These are phyloP conservation scores for Scheffersomyces coipomensis DNA, from an alignment of 805 yeast genomes.

Conservation along the genomic window DNA sequence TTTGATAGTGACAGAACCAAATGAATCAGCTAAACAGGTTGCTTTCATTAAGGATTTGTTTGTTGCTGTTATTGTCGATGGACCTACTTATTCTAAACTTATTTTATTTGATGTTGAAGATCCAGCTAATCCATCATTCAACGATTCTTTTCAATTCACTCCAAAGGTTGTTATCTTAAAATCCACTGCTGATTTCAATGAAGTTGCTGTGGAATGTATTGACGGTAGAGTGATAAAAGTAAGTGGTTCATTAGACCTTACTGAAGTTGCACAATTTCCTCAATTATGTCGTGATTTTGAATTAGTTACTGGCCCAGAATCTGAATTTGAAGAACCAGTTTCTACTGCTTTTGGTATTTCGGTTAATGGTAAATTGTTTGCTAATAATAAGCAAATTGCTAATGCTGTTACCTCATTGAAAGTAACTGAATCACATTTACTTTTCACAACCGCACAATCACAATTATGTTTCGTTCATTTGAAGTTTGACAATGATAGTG, in stretches of 20 bases:
- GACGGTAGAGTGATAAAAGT: slow-evolving; percentile 57
- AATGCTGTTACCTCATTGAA: slow-evolving; percentile 80
- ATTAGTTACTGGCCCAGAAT: slow-evolving; percentile 35
- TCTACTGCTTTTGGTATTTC: slow-evolving; percentile 69
- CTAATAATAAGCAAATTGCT: slow-evolving; percentile 56
- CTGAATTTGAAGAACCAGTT: slow-evolving; percentile 12
- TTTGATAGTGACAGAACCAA: slow-evolving; percentile 32
- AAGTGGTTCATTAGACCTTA: slow-evolving; percentile 24
- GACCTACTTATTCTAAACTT: slow-evolving; percentile 48
- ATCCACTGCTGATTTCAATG: slow-evolving; percentile 50
- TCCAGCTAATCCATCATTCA: slow-evolving; percentile 35
- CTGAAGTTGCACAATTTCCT: slow-evolving; percentile 54
- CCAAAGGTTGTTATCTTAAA: slow-evolving; percentile 57
- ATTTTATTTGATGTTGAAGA: slow-evolving; percentile 49
- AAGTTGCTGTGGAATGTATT: slow-evolving; percentile 57
- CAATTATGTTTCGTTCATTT: slow-evolving; percentile 80
- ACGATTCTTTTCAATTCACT: slow-evolving; percentile 41
- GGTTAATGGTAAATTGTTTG: slow-evolving; percentile 69
- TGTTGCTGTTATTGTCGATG: slow-evolving; percentile 62
- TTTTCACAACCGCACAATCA: slow-evolving; percentile 87
- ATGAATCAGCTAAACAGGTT: slow-evolving; percentile 61
- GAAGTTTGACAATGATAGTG: slow-evolving; percentile 31
- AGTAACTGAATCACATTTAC: slow-evolving; percentile 66
- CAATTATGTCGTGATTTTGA: slow-evolving; percentile 62
- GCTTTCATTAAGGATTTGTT: slow-evolving; percentile 51